Evolutionary conservation across 139 green algal genomes (phyloP).

Genomic region (Chlorella sp.): DNA sequence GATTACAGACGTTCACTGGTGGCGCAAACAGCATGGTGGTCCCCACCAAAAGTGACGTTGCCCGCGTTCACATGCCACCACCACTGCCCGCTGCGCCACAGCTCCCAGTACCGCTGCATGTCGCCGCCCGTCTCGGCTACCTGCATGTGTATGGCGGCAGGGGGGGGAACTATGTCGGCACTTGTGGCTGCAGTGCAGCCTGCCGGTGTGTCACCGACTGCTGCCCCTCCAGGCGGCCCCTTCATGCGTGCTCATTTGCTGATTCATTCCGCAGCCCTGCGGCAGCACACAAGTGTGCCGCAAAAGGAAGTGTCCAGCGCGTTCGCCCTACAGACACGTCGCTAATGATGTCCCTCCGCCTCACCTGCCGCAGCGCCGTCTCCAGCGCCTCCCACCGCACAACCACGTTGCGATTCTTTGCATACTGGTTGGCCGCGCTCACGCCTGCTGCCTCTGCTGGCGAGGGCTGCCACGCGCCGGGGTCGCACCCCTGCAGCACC

Average conservation of each 20-base stretch:
- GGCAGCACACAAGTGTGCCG: too few species aligned
- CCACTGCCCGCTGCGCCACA: constrained; percentile 9
- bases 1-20: too few species aligned
- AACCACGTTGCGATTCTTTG: constrained; percentile 17
- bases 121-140: constrained; percentile 4
- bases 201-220: too few species aligned
- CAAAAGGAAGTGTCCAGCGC: too few species aligned
- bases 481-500: constrained; percentile 13
- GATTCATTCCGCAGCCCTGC: too few species aligned
- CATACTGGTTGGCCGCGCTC: not conserved
- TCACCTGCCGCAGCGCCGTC: constrained; percentile 16
- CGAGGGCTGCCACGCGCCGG: not conserved
- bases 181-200: not conserved
- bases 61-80: not conserved
- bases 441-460: constrained; percentile 3
- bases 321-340: too few species aligned
- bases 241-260: not conserved
- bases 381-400: constrained; percentile 25
- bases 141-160: not conserved
- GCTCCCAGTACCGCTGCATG: constrained; percentile 20
- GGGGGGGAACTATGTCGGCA: not conserved
- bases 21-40: not conserved
- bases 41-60: not conserved
- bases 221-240: not conserved
- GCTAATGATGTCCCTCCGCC: not conserved